phyloP scores from a whole-genome alignment of 768 basidiomycete species.

The Hericium rajendrae region DNA sequence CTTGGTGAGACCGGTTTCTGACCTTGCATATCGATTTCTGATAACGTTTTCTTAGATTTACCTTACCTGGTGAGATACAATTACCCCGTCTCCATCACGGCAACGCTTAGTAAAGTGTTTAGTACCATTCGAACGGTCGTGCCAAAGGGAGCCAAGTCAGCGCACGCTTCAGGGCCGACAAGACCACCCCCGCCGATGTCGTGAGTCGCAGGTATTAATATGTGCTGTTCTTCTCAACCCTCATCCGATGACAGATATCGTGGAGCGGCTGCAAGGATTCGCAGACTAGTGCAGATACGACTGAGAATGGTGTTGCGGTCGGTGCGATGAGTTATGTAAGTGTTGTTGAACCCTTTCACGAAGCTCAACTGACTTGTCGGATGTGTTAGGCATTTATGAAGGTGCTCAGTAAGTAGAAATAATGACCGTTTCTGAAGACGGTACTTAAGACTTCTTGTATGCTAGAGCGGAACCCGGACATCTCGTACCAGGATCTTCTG shows the following conservation, averaged over 20 bases:
- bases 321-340: constrained; percentile 16
- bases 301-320: constrained; percentile 6
- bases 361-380: not conserved
- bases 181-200: constrained; percentile 12
- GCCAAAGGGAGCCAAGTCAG: constrained; percentile 3
- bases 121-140: constrained; percentile 14
- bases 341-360: not conserved
- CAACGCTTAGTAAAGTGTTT: not conserved
- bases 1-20: constrained; percentile 19
- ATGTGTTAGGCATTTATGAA: constrained; percentile 5
- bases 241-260: constrained; percentile 1
- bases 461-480: constrained; percentile 6
- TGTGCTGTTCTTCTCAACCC: not conserved
- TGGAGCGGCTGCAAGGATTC: constrained; percentile 14
- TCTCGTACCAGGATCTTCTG: constrained; percentile 11
- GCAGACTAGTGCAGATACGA: constrained; percentile 3
- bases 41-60: constrained; percentile 1
- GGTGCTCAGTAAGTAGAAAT: constrained; percentile 3
- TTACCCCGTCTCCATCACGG: not conserved
- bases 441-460: not conserved
- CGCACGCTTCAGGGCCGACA: not conserved
- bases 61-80: constrained; percentile 4
- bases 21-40: not conserved
- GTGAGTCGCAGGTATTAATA: not conserved
- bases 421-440: not conserved